phyloP scores from a whole-genome alignment of 345 rosid species.

The Salix viminalis region DNA sequence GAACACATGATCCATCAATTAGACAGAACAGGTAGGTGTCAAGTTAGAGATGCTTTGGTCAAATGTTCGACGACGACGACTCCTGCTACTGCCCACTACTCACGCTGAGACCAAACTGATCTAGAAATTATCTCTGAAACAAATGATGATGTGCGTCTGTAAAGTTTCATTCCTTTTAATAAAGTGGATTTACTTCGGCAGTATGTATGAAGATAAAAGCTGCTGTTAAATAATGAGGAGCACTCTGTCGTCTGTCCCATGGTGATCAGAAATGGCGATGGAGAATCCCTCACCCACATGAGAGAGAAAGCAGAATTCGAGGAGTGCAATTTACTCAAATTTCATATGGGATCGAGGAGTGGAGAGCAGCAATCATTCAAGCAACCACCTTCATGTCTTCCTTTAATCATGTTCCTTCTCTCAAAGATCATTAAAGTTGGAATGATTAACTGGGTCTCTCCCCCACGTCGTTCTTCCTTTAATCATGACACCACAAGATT shows the following conservation, averaged over 20 bases:
- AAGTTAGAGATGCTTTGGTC: background rate
- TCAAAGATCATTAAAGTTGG: background rate
- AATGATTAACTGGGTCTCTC: constrained; percentile 1
- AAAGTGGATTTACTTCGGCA: background rate
- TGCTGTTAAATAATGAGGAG: too few relatives aligned
- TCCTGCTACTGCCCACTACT: too few relatives aligned
- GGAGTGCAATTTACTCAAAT: constrained; percentile 4
- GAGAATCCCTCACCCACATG: too few relatives aligned
- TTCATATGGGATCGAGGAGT: constrained; percentile 21
- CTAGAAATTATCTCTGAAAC: background rate
- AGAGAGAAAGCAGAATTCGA: background rate
- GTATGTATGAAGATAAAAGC: too few relatives aligned
- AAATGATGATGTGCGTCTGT: background rate
- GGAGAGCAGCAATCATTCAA: constrained; percentile 77
- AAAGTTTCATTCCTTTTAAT: background rate
- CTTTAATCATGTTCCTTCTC: constrained; percentile 36
- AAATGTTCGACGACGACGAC: background rate
- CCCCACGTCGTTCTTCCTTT: constrained; percentile 10
- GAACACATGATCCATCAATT: too few relatives aligned
- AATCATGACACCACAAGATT: constrained; percentile 18
- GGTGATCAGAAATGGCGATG: too few relatives aligned
- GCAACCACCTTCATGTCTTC: constrained; percentile 27
- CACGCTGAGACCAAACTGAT: background rate
- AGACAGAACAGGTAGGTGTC: background rate
- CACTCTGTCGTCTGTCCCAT: too few relatives aligned